phyloP scores from a whole-genome alignment of 441 rosid species.

The Kokia cookei region DNA sequence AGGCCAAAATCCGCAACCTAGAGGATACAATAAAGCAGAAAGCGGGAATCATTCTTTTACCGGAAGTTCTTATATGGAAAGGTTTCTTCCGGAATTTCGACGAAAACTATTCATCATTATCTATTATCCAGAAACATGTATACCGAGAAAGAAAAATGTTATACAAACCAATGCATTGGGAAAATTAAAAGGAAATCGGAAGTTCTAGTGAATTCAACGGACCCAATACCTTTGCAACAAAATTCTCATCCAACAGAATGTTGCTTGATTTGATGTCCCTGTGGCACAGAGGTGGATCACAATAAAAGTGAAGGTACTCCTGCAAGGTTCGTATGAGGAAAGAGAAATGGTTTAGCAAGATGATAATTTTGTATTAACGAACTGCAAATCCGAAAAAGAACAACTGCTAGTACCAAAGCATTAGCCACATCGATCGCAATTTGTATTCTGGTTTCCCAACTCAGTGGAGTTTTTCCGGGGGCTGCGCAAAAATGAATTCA shows the following conservation, averaged over 20 bases:
- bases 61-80: neutral
- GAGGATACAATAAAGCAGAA: conserved; percentile 14
- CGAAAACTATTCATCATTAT: neutral
- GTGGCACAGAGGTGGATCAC: conserved; percentile 96
- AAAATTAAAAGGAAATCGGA: neutral
- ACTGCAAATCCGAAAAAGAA: conserved; percentile 3
- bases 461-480: conserved; percentile 46
- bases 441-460: conserved; percentile 88
- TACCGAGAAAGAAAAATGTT: neutral
- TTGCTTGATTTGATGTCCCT: conserved; percentile 95
- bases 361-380: neutral
- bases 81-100: neutral
- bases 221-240: conserved; percentile 72
- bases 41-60: neutral
- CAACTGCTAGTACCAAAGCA: conserved; percentile 65
- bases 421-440: conserved; percentile 90
- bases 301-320: conserved; percentile 97
- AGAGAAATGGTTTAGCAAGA: conserved; percentile 19
- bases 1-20: conserved; percentile 99
- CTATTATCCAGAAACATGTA: neutral
- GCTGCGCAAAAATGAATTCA: conserved; percentile 35
- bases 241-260: conserved; percentile 79
- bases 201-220: neutral
- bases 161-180: neutral
- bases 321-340: conserved; percentile 27